phyloP scores from a whole-genome alignment of 768 basidiomycete genomes.

The Lactifluus volemus region DNA sequence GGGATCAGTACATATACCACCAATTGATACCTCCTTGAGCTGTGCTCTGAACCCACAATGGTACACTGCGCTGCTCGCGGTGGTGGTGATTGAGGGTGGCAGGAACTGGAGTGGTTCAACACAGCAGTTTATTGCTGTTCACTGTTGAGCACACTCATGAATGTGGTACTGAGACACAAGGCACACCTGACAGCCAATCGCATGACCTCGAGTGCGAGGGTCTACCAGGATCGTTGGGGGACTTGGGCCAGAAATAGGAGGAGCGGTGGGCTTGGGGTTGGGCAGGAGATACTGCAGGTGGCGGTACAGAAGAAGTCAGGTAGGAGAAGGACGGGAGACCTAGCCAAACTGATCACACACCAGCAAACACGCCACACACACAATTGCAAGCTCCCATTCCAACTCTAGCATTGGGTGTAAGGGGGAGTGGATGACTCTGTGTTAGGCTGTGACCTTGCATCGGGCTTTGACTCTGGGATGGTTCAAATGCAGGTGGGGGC shows the following conservation, averaged over 20 bases:
- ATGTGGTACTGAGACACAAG: too few species aligned
- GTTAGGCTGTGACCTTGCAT: background rate
- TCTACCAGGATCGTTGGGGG: conserved; percentile 29
- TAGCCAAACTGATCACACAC: conserved; percentile 61
- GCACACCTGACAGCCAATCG: too few species aligned
- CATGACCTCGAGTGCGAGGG: conserved; percentile 46
- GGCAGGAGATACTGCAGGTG: background rate
- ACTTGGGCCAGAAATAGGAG: too few species aligned
- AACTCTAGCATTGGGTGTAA: conserved; percentile 37
- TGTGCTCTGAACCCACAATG: conserved; percentile 30
- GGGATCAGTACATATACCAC: conserved; percentile 82
- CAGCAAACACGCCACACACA: conserved; percentile 60
- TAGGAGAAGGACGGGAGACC: background rate
- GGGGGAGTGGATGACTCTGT: conserved; percentile 30
- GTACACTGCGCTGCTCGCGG: conserved; percentile 22
- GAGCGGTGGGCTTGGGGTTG: background rate
- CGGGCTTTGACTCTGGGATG: background rate
- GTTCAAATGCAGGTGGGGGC: background rate
- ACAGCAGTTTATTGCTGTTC: too few species aligned
- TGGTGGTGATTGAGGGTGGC: too few species aligned
- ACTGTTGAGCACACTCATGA: too few species aligned
- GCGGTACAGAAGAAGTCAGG: background rate
- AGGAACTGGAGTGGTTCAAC: too few species aligned
- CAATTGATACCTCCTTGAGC: conserved; percentile 53
- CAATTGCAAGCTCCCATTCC: conserved; percentile 29